A percentile compares a stretch with the other conserved stretches of the same genome.
phyloP scores from a whole-genome alignment of 2,329 filamentous ascomycete species.

The Macrophomina phaseolina region DNA sequence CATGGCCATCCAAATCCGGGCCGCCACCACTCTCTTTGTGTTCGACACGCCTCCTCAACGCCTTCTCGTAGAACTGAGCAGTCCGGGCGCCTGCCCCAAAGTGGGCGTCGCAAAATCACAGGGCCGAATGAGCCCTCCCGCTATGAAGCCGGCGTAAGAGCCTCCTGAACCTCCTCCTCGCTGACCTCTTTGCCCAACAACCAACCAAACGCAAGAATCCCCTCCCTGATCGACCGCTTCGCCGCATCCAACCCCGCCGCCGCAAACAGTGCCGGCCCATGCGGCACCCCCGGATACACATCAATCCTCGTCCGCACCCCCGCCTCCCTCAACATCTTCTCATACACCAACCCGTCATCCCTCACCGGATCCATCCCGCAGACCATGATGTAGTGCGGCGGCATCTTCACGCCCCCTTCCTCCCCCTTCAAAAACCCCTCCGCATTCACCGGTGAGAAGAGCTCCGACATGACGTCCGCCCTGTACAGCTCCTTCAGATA shows the following conservation, averaged over 20 bases:
- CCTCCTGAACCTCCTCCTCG: background rate
- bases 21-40: background rate
- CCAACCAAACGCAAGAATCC: slow-evolving; percentile 25
- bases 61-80: slow-evolving; percentile 3
- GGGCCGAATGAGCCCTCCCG: no score
- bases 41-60: slow-evolving; percentile 12
- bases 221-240: slow-evolving; percentile 23
- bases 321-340: slow-evolving; percentile 28
- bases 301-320: slow-evolving; percentile 28
- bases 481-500: slow-evolving; percentile 13
- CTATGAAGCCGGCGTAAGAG: background rate
- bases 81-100: background rate
- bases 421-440: background rate
- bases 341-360: slow-evolving; percentile 29
- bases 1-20: background rate
- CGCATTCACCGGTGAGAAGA: slow-evolving; percentile 17
- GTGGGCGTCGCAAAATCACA: no score
- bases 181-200: slow-evolving; percentile 19
- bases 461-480: slow-evolving; percentile 2
- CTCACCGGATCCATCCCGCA: slow-evolving; percentile 29
- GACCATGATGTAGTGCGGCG: slow-evolving; percentile 28
- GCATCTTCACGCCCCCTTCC: slow-evolving; percentile 1
- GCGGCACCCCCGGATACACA: slow-evolving; percentile 29
- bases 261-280: slow-evolving; percentile 22
- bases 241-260: slow-evolving; percentile 2